Percentiles rank a stretch among this genome's conserved stretches.
phyloP scores from a whole-genome alignment of 352 stramenopile genomes.

The Phytophthora nicotianae region DNA sequence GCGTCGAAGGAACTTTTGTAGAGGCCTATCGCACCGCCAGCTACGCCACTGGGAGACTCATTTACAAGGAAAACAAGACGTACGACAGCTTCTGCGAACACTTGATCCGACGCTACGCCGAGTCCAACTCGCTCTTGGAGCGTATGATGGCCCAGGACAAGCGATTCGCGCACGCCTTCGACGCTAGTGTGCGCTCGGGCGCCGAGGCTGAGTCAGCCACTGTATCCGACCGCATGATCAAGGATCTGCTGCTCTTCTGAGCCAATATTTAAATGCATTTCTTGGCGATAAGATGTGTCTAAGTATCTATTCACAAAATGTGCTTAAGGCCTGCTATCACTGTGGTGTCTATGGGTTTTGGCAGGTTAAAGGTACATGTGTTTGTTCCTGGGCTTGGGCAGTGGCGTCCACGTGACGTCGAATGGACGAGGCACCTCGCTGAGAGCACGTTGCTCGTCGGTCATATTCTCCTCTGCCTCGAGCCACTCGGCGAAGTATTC shows the following conservation, averaged over 20 bases:
- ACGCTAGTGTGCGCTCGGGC: slow-evolving; percentile 40
- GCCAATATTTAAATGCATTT: slow-evolving; percentile 32
- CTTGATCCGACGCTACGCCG: slow-evolving; percentile 84
- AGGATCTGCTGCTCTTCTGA: slow-evolving; percentile 87
- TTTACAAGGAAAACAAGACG: slow-evolving; percentile 91
- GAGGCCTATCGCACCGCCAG: slow-evolving; percentile 85
- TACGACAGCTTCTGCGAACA: slow-evolving; percentile 92
- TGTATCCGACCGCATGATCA: slow-evolving; percentile 82
- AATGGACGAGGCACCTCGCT: slow-evolving; percentile 60
- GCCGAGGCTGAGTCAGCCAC: slow-evolving; percentile 64
- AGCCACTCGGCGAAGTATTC: slow-evolving; percentile 64
- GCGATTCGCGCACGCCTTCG: slow-evolving; percentile 66
- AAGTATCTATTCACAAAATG: slow-evolving; percentile 38
- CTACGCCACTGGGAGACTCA: slow-evolving; percentile 80
- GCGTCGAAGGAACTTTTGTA: slow-evolving; percentile 77
- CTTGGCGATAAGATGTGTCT: slow-evolving; percentile 7
- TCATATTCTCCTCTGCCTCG: slow-evolving; percentile 40
- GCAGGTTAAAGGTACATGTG: slow-evolving; percentile 75
- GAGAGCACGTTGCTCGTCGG: slow-evolving; percentile 43
- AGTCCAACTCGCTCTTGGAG: slow-evolving; percentile 84
- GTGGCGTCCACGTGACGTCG: slow-evolving; percentile 75
- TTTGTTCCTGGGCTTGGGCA: slow-evolving; percentile 68
- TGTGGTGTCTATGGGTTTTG: too few species aligned
- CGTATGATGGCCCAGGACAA: slow-evolving; percentile 83
- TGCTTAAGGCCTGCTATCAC: not conserved